Evolutionary conservation across 805 yeast genomes (phyloP).

Genomic region (Starmerella kuoi): DNA sequence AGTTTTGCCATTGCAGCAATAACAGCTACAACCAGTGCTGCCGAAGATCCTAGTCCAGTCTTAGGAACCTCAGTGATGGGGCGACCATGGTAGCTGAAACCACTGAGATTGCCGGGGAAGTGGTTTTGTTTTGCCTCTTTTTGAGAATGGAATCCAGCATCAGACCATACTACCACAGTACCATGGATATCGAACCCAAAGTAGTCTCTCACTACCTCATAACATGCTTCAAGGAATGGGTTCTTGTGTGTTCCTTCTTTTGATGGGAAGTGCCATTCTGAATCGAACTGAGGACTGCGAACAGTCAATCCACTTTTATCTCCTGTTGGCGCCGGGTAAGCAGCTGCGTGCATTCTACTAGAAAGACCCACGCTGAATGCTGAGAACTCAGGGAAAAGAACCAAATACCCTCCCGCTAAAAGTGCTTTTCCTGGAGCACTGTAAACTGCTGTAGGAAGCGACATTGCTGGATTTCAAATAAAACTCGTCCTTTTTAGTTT

Average conservation of each 20-base stretch:
- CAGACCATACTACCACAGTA: constrained; percentile 60
- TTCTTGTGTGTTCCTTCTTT: constrained; percentile 31
- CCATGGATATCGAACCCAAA: constrained; percentile 30
- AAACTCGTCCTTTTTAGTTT: no score
- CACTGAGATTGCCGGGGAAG: constrained; percentile 3
- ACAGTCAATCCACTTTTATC: constrained; percentile 8
- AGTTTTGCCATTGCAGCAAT: constrained; percentile 53
- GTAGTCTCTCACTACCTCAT: constrained; percentile 45
- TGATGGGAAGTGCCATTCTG: constrained; percentile 20
- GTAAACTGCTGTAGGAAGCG: constrained; percentile 38
- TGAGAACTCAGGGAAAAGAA: constrained; percentile 59
- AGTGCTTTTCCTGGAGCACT: constrained; percentile 96
- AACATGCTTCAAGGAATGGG: constrained; percentile 62
- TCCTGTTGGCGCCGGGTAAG: neutral
- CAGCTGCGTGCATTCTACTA: constrained; percentile 68
- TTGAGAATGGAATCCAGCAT: constrained; percentile 81
- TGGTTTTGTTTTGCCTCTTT: constrained; percentile 32
- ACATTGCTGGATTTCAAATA: no score
- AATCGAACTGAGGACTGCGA: constrained; percentile 22
- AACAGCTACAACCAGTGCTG: constrained; percentile 76
- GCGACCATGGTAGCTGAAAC: constrained; percentile 47
- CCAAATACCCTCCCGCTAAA: constrained; percentile 89
- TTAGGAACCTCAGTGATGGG: constrained; percentile 68
- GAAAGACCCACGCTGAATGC: constrained; percentile 81
- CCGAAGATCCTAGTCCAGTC: constrained; percentile 94